These are phyloP conservation scores for Eutypa lata DNA, from an alignment of 2,329 filamentous ascomycete genomes.

Conservation along the genomic window DNA sequence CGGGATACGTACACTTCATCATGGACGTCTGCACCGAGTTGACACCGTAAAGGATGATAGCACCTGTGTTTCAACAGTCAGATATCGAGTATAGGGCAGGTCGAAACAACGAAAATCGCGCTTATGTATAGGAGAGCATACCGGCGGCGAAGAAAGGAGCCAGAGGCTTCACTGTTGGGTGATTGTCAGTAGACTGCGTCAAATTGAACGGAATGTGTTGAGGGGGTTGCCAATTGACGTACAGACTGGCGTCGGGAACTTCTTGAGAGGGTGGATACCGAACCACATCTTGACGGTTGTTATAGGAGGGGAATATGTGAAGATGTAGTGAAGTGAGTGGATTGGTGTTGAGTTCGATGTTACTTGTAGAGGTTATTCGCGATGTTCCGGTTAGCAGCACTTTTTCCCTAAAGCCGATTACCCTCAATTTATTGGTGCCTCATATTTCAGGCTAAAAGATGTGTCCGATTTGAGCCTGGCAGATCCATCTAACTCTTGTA, in stretches of 20 bases:
- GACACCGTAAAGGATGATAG: conserved; percentile 86
- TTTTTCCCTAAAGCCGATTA: conserved; percentile 9
- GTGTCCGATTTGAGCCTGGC: too few species aligned
- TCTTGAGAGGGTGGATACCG: conserved; percentile 65
- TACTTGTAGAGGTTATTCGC: conserved; percentile 27
- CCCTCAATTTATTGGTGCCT: not conserved
- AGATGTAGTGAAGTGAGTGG: conserved; percentile 26
- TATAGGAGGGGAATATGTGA: conserved; percentile 29
- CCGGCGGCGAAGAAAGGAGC: conserved; percentile 91
- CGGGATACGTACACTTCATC: conserved; percentile 65
- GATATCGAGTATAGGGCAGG: conserved; percentile 8
- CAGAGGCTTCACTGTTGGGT: conserved; percentile 74
- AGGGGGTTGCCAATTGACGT: conserved; percentile 45
- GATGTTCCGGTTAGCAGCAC: conserved; percentile 21
- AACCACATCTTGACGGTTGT: conserved; percentile 61
- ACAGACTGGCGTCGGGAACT: conserved; percentile 78
- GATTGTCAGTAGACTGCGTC: conserved; percentile 24
- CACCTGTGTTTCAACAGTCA: conserved; percentile 51
- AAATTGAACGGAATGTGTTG: conserved; percentile 6
- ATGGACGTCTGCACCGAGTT: conserved; percentile 78
- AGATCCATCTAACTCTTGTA: too few species aligned
- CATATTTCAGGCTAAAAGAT: not conserved
- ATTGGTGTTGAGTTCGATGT: conserved; percentile 21
- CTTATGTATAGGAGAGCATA: conserved; percentile 49
- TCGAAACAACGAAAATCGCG: not conserved